Conservation (phyloP, 208 protist genomes). For the Eutreptiella sp. region DNA sequence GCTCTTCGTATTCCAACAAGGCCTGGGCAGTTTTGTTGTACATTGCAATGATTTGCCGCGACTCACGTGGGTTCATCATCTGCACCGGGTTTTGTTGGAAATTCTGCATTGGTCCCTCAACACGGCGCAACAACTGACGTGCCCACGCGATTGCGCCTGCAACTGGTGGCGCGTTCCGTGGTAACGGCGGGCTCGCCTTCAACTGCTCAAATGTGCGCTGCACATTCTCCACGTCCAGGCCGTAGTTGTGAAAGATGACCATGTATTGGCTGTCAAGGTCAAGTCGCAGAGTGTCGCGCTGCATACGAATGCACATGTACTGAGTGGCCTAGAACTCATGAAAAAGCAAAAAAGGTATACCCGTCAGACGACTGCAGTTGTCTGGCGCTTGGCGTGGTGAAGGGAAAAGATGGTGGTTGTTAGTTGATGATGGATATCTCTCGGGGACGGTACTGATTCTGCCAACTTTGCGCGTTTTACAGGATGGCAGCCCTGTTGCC, state of each 20-base stretch:
- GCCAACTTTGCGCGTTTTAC: no score
- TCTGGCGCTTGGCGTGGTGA: no score
- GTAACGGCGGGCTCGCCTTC: slow-evolving; percentile 45
- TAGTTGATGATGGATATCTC: no score
- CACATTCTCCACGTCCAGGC: slow-evolving; percentile 41
- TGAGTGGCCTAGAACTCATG: no score
- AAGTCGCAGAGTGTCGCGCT: slow-evolving; percentile 34
- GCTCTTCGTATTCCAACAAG: slow-evolving; percentile 60
- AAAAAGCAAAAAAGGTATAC: no score
- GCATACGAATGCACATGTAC: no score
- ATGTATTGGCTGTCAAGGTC: slow-evolving; percentile 49
- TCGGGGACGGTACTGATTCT: no score
- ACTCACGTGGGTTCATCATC: slow-evolving; percentile 38
- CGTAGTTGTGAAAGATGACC: slow-evolving; percentile 50
- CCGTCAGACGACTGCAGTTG: no score
- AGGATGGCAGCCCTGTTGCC: no score
- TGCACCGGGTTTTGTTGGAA: slow-evolving; percentile 42
- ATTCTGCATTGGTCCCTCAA: slow-evolving; percentile 60
- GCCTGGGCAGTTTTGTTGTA: slow-evolving; percentile 54
- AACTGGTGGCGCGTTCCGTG: slow-evolving; percentile 56
- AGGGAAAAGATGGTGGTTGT: no score
- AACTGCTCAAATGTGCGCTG: slow-evolving; percentile 50
- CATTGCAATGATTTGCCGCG: slow-evolving; percentile 44
- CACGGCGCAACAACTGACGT: slow-evolving; percentile 53
- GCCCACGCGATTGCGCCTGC: slow-evolving; percentile 55